phyloP scores from a whole-genome alignment of 768 basidiomycete species.

The Hericium rajendrae region DNA sequence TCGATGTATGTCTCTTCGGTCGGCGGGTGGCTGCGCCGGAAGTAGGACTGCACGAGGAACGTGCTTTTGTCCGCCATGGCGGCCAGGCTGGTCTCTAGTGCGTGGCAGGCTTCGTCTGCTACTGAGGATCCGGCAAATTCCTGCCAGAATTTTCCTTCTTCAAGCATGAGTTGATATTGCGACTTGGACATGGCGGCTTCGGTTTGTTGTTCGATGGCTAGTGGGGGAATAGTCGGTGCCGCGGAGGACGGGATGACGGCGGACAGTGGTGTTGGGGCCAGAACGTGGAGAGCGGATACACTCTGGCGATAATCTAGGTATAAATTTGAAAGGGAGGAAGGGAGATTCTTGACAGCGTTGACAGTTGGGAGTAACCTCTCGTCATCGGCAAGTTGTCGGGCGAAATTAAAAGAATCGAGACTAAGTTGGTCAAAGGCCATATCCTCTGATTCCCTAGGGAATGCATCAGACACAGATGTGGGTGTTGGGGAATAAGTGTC shows the following conservation, averaged over 20 bases:
- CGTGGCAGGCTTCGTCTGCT: slow-evolving; percentile 14
- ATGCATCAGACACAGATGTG: too few species aligned
- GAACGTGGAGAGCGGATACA: slow-evolving; percentile 9
- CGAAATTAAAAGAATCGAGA: neutral
- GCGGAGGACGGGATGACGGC: neutral
- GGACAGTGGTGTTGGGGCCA: neutral
- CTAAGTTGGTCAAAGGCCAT: neutral
- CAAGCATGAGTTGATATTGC: slow-evolving; percentile 16
- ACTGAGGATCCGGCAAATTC: slow-evolving; percentile 1
- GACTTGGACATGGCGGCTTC: slow-evolving; percentile 17
- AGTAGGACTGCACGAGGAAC: slow-evolving; percentile 53
- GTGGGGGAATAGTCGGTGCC: neutral
- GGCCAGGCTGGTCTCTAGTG: slow-evolving; percentile 14
- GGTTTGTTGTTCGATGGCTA: neutral
- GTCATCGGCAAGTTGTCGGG: neutral
- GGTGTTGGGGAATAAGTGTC: too few species aligned
- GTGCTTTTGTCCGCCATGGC: slow-evolving; percentile 42
- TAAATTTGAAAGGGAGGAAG: slow-evolving; percentile 31
- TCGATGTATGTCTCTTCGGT: slow-evolving; percentile 59
- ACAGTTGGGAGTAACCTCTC: neutral
- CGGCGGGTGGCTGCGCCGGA: slow-evolving; percentile 52
- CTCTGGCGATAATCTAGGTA: slow-evolving; percentile 26
- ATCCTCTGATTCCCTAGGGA: neutral
- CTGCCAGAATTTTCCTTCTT: slow-evolving; percentile 22
- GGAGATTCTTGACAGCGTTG: slow-evolving; percentile 20